Evolutionary conservation across 345 rosid species (phyloP).

Genomic region (Camelina neglecta): DNA sequence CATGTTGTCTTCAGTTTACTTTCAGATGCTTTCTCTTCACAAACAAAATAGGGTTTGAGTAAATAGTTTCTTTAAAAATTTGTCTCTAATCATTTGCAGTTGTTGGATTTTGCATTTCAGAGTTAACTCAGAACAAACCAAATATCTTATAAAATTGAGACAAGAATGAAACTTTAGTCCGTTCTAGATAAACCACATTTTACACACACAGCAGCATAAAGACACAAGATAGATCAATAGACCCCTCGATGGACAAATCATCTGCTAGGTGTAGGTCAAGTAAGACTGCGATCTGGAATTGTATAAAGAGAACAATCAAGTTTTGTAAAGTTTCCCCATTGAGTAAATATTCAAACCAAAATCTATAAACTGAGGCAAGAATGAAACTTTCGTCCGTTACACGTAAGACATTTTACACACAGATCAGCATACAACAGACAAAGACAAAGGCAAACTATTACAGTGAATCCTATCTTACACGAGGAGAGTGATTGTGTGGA

Average conservation of each 20-base stretch:
- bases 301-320: not conserved
- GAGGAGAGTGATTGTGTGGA: conserved; percentile 61
- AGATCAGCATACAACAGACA: conserved; percentile 29
- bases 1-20: conserved; percentile 34
- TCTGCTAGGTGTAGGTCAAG: too few species aligned
- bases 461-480: conserved; percentile 43
- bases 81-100: conserved; percentile 4
- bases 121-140: not conserved
- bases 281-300: too few species aligned
- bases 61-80: conserved; percentile 29
- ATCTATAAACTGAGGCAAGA: not conserved
- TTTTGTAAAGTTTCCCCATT: not conserved
- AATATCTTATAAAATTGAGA: not conserved
- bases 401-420: conserved; percentile 10
- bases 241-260: too few species aligned
- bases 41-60: conserved; percentile 32
- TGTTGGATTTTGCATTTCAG: not conserved
- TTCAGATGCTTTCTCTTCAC: conserved; percentile 33
- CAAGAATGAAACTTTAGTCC: not conserved
- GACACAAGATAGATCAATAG: too few species aligned
- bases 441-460: not conserved
- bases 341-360: not conserved
- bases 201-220: too few species aligned
- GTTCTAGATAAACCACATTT: too few species aligned
- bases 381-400: not conserved